Percentiles rank a stretch among this genome's conserved stretches.
Conservation (phyloP, 2,329 filamentous ascomycete species). For the Talaromyces sp. region DNA sequence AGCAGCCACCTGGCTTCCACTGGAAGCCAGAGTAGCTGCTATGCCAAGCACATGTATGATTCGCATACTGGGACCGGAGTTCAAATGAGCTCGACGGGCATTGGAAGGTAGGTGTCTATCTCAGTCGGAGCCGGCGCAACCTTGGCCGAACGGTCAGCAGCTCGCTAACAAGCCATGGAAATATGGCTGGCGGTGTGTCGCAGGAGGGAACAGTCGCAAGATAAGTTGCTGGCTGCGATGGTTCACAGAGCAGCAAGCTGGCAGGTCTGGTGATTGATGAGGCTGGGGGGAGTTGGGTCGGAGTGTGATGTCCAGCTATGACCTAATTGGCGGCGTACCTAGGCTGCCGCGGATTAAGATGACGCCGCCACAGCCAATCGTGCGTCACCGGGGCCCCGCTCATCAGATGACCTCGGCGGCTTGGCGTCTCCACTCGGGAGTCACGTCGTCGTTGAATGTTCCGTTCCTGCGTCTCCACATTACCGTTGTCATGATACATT, state of each 20-base stretch:
- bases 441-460: too few relatives aligned
- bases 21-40: conserved; percentile 14
- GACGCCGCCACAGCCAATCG: not conserved
- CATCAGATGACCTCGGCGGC: not conserved
- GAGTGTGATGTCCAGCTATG: not conserved
- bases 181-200: not conserved
- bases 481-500: too few relatives aligned
- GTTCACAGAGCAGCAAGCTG: not conserved
- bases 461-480: too few relatives aligned
- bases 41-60: conserved; percentile 3
- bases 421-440: not conserved
- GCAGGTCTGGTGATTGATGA: not conserved
- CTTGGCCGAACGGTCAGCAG: not conserved
- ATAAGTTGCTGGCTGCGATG: not conserved
- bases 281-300: not conserved
- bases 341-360: not conserved
- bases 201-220: not conserved
- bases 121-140: not conserved
- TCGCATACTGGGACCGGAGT: conserved; percentile 4
- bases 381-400: not conserved
- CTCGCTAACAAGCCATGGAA: not conserved
- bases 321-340: conserved; percentile 1
- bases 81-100: not conserved
- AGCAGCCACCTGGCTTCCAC: conserved; percentile 20
- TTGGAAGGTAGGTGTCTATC: not conserved